Evolutionary conservation across 352 stramenopile species (phyloP).

Genomic region (Globisporangium paroecandrum): DNA sequence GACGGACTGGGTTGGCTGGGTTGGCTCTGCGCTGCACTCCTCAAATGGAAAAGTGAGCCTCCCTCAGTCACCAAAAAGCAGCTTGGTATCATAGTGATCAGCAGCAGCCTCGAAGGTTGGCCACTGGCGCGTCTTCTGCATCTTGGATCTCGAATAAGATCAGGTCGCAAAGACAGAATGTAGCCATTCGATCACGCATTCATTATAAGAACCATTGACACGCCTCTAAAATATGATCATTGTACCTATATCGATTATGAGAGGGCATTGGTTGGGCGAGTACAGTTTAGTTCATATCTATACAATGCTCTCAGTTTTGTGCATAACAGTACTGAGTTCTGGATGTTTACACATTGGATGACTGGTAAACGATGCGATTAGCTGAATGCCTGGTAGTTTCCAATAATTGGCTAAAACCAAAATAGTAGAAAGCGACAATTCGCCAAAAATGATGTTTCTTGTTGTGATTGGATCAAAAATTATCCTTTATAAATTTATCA

Average conservation of each 20-base stretch:
- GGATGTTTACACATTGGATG: too few species aligned
- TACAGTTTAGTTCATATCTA: too few species aligned
- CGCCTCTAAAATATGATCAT: not conserved
- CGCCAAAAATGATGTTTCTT: not conserved
- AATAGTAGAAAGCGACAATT: not conserved
- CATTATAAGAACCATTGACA: not conserved
- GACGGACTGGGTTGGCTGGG: not conserved
- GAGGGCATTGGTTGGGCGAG: too few species aligned
- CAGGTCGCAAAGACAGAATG: not conserved
- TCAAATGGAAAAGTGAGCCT: constrained; percentile 4
- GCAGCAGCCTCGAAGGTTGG: not conserved
- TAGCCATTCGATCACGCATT: not conserved
- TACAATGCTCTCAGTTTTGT: too few species aligned
- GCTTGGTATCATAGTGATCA: too few species aligned
- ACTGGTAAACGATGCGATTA: too few species aligned
- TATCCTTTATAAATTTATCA: not conserved
- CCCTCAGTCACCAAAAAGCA: not conserved
- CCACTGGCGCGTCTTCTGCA: not conserved
- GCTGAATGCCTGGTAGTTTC: too few species aligned
- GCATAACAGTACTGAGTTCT: too few species aligned
- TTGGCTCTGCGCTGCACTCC: not conserved
- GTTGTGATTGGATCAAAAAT: not conserved
- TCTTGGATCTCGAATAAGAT: constrained; percentile 6
- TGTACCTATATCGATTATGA: not conserved
- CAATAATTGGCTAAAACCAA: not conserved